These are phyloP conservation scores for Pichiaceae sp. DNA, from an alignment of 1,139 yeast genomes.

Conservation along the genomic window DNA sequence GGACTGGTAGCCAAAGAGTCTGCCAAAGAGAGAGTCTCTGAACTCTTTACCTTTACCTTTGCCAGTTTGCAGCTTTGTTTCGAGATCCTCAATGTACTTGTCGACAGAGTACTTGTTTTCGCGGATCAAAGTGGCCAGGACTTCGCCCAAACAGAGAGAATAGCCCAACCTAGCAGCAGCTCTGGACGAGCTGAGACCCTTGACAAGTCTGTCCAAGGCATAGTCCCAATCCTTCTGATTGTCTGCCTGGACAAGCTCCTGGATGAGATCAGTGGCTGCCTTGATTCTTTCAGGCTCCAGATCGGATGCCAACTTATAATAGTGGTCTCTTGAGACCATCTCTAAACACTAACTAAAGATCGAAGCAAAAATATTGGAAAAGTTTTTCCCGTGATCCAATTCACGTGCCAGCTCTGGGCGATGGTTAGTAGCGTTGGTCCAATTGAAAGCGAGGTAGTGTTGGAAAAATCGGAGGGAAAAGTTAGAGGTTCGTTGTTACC, in stretches of 20 bases:
- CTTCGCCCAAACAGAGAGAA: conserved; percentile 80
- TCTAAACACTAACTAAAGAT: no score
- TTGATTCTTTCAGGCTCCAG: conserved; percentile 61
- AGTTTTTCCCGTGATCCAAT: neutral
- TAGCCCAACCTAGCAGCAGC: conserved; percentile 85
- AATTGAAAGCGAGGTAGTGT: neutral
- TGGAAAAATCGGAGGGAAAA: neutral
- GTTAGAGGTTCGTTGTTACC: neutral
- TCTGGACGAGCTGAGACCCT: conserved; percentile 75
- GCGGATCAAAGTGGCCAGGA: conserved; percentile 39
- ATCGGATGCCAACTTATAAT: conserved; percentile 73
- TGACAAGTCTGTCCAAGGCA: conserved; percentile 67
- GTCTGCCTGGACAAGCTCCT: conserved; percentile 41
- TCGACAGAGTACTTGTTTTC: conserved; percentile 27
- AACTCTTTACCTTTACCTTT: conserved; percentile 68
- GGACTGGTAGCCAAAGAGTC: conserved; percentile 77
- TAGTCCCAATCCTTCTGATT: conserved; percentile 65
- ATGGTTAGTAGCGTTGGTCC: neutral
- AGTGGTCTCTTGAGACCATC: conserved; percentile 56
- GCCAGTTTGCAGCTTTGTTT: conserved; percentile 30
- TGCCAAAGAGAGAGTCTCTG: conserved; percentile 74
- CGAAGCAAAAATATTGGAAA: neutral
- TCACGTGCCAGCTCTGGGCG: neutral
- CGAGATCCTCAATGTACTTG: conserved; percentile 36
- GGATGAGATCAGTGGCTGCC: conserved; percentile 62